Percentiles rank a stretch among this genome's conserved stretches.
These are phyloP conservation scores for Elongisporangium anandrum DNA, from an alignment of 352 stramenopile genomes.

Conservation along the genomic window DNA sequence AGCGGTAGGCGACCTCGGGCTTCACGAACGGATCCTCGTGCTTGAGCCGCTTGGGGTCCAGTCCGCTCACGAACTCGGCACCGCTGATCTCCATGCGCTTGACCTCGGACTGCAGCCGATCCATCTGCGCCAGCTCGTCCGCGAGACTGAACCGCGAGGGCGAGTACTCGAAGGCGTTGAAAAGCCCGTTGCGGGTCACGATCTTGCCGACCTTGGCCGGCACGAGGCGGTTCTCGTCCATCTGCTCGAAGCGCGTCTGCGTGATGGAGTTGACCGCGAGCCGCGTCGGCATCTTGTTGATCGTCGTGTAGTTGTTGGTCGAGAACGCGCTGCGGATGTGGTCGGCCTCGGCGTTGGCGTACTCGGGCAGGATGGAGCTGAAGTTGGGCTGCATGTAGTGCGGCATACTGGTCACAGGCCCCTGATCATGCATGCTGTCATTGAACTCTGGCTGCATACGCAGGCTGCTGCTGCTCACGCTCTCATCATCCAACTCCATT, in stretches of 20 bases:
- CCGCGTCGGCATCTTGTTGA: slow-evolving; percentile 56
- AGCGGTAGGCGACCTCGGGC: slow-evolving; percentile 26
- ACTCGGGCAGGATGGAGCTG: slow-evolving; percentile 73
- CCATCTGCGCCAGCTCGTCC: slow-evolving; percentile 62
- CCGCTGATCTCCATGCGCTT: slow-evolving; percentile 73
- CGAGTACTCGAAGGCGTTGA: slow-evolving; percentile 77
- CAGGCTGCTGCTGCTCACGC: background rate
- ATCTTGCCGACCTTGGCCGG: slow-evolving; percentile 34
- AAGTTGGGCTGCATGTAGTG: slow-evolving; percentile 85
- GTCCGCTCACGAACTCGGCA: slow-evolving; percentile 58
- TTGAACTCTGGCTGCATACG: background rate
- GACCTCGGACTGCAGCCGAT: slow-evolving; percentile 55
- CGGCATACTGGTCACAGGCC: slow-evolving; percentile 13
- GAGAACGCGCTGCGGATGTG: slow-evolving; percentile 75
- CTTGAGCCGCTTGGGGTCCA: slow-evolving; percentile 47
- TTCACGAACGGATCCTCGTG: slow-evolving; percentile 72
- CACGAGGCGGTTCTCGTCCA: slow-evolving; percentile 70
- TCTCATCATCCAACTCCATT: background rate
- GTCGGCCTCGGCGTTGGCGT: slow-evolving; percentile 70
- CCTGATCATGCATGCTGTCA: background rate
- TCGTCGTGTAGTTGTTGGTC: slow-evolving; percentile 57
- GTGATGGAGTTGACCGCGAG: slow-evolving; percentile 58
- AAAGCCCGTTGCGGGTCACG: slow-evolving; percentile 62
- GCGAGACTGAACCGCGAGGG: slow-evolving; percentile 60
- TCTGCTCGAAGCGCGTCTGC: slow-evolving; percentile 61